Conservation (phyloP, 1,139 yeast genomes). For the Debaryomycetaceae sp. region DNA sequence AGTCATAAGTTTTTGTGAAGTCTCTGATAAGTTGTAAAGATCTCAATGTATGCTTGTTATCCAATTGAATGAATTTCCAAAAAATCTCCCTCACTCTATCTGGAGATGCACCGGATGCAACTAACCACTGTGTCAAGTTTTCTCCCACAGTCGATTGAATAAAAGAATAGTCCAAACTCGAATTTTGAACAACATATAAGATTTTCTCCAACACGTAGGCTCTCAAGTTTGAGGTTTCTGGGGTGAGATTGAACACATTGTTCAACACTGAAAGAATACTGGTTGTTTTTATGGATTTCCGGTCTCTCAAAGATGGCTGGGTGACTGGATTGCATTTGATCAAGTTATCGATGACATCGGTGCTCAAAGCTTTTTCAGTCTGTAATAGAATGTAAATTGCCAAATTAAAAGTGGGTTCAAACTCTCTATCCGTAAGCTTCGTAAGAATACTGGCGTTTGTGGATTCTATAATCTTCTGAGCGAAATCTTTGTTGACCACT, state of each 20-base stretch:
- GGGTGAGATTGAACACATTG: slow-evolving; percentile 44
- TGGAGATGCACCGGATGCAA: slow-evolving; percentile 26
- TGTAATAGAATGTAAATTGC: slow-evolving; percentile 34
- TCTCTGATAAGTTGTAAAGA: slow-evolving; percentile 36
- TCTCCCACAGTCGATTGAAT: slow-evolving; percentile 35
- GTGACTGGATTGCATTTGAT: slow-evolving; percentile 33
- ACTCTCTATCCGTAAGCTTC: slow-evolving; percentile 42
- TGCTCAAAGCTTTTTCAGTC: slow-evolving; percentile 25
- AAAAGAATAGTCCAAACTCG: slow-evolving; percentile 32
- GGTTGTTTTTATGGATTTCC: slow-evolving; percentile 43
- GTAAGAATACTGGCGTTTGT: slow-evolving; percentile 25
- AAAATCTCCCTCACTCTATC: slow-evolving; percentile 28
- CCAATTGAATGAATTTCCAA: slow-evolving; percentile 41
- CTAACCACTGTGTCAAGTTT: slow-evolving; percentile 38
- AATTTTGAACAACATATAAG: slow-evolving; percentile 28
- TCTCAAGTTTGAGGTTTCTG: slow-evolving; percentile 32
- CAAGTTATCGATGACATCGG: slow-evolving; percentile 29
- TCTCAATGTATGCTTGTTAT: slow-evolving; percentile 22
- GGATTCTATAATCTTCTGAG: slow-evolving; percentile 22
- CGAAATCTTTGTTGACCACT: slow-evolving; percentile 29
- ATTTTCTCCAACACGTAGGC: slow-evolving; percentile 30
- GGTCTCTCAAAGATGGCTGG: slow-evolving; percentile 45
- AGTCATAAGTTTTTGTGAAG: slow-evolving; percentile 27
- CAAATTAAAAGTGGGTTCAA: slow-evolving; percentile 45
- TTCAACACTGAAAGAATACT: slow-evolving; percentile 42